Conservation (phyloP, 371 early-diverging fungal species). For the Apophysomyces elegans region DNA sequence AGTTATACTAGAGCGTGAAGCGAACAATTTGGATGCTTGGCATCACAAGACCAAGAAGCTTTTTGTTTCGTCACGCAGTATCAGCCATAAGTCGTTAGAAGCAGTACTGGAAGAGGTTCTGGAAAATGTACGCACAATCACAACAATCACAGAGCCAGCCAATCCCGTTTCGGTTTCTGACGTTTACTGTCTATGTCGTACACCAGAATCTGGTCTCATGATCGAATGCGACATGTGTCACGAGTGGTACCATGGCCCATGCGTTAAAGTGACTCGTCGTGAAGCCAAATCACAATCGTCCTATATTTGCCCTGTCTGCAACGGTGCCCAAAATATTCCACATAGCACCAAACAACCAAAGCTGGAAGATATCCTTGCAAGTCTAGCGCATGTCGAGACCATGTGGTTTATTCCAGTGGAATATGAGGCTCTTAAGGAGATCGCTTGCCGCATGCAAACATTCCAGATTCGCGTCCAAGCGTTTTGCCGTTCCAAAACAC, state of each 20-base stretch:
- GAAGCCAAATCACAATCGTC: conserved; percentile 54
- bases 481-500: conserved; percentile 47
- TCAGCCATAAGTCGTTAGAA: conserved; percentile 14
- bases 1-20: conserved; percentile 13
- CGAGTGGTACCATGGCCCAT: conserved; percentile 81
- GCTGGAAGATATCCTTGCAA: conserved; percentile 46
- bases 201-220: conserved; percentile 70
- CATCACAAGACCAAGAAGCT: conserved; percentile 9
- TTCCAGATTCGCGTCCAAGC: conserved; percentile 40
- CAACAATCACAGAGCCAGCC: conserved; percentile 2
- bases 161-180: conserved; percentile 8
- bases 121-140: conserved; percentile 21
- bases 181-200: conserved; percentile 65
- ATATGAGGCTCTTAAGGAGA: conserved; percentile 50
- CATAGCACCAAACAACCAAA: conserved; percentile 50
- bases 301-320: conserved; percentile 77
- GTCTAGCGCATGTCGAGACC: conserved; percentile 41
- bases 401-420: conserved; percentile 63
- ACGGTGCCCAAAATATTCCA: conserved; percentile 43
- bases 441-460: conserved; percentile 42
- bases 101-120: conserved; percentile 15
- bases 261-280: conserved; percentile 67
- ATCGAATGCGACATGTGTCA: conserved; percentile 82
- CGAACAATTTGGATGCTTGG: conserved; percentile 19
- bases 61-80: conserved; percentile 10